A percentile compares a stretch with the other conserved stretches of the same genome.
These are phyloP conservation scores for Diplodia corticola DNA, from an alignment of 2,329 filamentous ascomycete genomes.

Conservation along the genomic window DNA sequence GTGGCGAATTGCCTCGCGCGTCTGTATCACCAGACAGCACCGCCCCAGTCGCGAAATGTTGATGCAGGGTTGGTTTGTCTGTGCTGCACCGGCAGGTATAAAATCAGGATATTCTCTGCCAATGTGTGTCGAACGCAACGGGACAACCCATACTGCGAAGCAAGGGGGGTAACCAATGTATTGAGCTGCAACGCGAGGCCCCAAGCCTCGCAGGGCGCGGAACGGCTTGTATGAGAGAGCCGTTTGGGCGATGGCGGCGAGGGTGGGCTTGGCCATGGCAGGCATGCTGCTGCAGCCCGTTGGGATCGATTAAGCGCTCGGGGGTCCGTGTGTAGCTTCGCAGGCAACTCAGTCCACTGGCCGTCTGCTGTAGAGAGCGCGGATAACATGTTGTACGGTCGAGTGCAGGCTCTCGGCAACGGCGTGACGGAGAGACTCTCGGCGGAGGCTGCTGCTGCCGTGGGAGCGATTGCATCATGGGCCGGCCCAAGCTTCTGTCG, in stretches of 20 bases:
- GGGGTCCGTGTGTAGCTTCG: slow-evolving; percentile 15
- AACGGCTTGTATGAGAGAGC: slow-evolving; percentile 7
- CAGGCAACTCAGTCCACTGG: slow-evolving; percentile 1
- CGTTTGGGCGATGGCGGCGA: slow-evolving; percentile 1
- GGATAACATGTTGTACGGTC: background rate
- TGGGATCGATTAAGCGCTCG: slow-evolving; percentile 22
- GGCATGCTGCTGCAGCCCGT: slow-evolving; percentile 4
- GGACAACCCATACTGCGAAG: background rate
- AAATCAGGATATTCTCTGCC: background rate
- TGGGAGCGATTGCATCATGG: slow-evolving; percentile 18
- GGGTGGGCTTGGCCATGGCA: background rate
- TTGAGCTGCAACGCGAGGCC: slow-evolving; percentile 13
- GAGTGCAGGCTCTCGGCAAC: background rate
- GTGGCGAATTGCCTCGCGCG: background rate
- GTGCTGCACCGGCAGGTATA: background rate
- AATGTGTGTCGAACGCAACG: background rate
- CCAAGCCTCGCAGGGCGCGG: background rate
- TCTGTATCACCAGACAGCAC: background rate
- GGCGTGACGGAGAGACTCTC: background rate
- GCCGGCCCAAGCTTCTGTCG: slow-evolving; percentile 20
- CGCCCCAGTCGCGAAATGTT: background rate
- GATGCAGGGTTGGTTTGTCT: background rate
- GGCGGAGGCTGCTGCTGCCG: background rate
- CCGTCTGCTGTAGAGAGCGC: background rate
- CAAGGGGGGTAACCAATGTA: background rate